Percentiles rank a stretch among this genome's conserved stretches.
Conservation (phyloP, 2,329 filamentous ascomycete species). For the Phialemoniopsis sp. region DNA sequence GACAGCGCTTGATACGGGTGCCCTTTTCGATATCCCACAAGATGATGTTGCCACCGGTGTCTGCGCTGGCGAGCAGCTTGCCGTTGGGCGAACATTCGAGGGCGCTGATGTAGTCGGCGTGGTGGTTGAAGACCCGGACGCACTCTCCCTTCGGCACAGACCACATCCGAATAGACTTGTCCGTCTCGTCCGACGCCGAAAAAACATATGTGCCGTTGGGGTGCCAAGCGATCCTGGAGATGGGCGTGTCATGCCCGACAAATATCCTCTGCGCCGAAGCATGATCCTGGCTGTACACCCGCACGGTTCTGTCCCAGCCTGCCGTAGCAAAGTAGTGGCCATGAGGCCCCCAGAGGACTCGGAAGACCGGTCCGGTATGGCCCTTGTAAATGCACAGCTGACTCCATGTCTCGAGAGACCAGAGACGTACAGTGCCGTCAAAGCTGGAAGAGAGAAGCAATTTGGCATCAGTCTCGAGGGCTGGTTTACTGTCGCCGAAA, state of each 20-base stretch:
- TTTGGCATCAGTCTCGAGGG: conserved; percentile 56
- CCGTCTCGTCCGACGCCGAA: conserved; percentile 77
- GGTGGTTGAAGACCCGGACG: conserved; percentile 87
- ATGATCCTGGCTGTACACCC: conserved; percentile 90
- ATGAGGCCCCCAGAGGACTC: conserved; percentile 84
- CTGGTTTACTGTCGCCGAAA: conserved; percentile 42
- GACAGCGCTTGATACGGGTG: conserved; percentile 82
- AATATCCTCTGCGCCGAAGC: conserved; percentile 85
- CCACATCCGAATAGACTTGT: conserved; percentile 98
- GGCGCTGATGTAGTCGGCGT: conserved; percentile 81
- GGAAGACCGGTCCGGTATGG: conserved; percentile 85
- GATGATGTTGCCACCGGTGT: conserved; percentile 83
- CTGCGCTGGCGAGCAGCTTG: conserved; percentile 85
- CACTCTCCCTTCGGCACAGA: conserved; percentile 82
- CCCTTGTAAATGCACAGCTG: conserved; percentile 92
- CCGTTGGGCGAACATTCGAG: conserved; percentile 84
- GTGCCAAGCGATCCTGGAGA: conserved; percentile 92
- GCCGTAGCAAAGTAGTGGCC: conserved; percentile 92
- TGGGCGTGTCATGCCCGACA: conserved; percentile 86
- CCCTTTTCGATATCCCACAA: conserved; percentile 93
- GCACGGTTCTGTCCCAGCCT: conserved; percentile 84
- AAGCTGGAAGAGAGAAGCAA: conserved; percentile 83
- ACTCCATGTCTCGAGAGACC: conserved; percentile 90
- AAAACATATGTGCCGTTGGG: conserved; percentile 93
- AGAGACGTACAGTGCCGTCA: conserved; percentile 84